Evolutionary conservation across 805 yeast genomes (phyloP).

Genomic region (Ogataea pilisensis): DNA sequence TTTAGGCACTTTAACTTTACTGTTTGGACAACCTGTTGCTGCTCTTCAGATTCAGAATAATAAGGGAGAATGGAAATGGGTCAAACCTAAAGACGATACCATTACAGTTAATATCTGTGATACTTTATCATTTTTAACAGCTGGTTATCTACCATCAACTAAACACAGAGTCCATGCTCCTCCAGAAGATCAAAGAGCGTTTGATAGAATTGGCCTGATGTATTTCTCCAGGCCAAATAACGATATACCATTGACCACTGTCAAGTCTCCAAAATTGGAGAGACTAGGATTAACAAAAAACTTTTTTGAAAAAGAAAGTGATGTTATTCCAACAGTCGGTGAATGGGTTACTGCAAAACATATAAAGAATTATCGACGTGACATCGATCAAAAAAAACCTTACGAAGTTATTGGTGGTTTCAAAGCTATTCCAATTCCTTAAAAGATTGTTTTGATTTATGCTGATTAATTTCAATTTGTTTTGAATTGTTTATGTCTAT

Average conservation of each 20-base stretch:
- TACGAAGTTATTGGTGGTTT: constrained; percentile 11
- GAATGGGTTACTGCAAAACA: constrained; percentile 16
- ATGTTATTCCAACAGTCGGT: constrained; percentile 10
- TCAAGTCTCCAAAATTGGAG: constrained; percentile 32
- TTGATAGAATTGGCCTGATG: constrained; percentile 33
- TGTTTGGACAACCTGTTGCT: constrained; percentile 34
- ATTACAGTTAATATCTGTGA: constrained; percentile 36
- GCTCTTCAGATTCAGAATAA: constrained; percentile 34
- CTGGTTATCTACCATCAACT: constrained; percentile 34
- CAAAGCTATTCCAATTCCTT: constrained; percentile 3
- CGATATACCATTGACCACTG: constrained; percentile 27
- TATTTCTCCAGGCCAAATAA: constrained; percentile 35
- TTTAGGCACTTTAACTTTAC: constrained; percentile 33
- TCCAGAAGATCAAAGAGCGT: constrained; percentile 29
- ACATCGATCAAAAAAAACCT: constrained; percentile 5
- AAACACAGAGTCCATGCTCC: constrained; percentile 35
- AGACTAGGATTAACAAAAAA: constrained; percentile 30
- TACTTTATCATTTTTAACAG: constrained; percentile 34
- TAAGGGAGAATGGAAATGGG: constrained; percentile 34
- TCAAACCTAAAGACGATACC: constrained; percentile 31
- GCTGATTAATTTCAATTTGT: too few relatives aligned
- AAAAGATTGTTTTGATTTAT: not conserved
- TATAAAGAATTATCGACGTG: constrained; percentile 6
- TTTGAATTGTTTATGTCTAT: too few relatives aligned
- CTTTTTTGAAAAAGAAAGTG: constrained; percentile 8